Base-by-base conservation (phyloP, 2,329 filamentous ascomycete species). In the Pseudophaeomoniella oleicola region DNA sequence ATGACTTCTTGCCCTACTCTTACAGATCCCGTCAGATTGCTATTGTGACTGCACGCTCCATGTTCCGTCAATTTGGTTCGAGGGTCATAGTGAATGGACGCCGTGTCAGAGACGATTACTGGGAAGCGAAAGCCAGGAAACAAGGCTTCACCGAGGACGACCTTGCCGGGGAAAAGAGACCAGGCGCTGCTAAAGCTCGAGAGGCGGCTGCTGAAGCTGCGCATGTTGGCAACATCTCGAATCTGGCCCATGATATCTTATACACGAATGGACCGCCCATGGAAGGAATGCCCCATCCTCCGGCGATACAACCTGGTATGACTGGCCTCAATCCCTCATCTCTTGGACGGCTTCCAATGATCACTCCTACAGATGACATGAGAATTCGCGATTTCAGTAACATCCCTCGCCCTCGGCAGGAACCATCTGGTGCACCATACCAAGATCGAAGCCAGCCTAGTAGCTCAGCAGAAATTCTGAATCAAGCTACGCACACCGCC, bases 131-230 rank as follows among this genome's bases (percentile, higher is more conserved):
- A 60, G 90, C 90, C 5, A 73, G 82, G 34, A 98, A 96, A 60
- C 90, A 98, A 59, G 90, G 90, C 9, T 98, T 98, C 54, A 98
- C 90, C 1, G 90, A 98, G 56, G 86, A 92, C 44, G 90, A 98
- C 57, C 70, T 87, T 35, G 90, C 90, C 3, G 90, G 90, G 30
- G 90, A 98, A 62, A 96, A 98, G 66, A 72, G 90, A 44, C 90
- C 90, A 4, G 90, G 90, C 37, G 87, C 83, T 29, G 78, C 85
- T 40, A 94, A 92, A 63, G 81, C 82, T 42, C 72, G 88, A 51
- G 84, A 94, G 62, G 80, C 82, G 31, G 79, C 78, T 13, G 80
- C 81, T 36, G 63, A 76, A 49, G 69, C 71, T 19, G 66, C 58
- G 43, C 63, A 66, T 47, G 73, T 72, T 34, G 71, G 71, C 41